Evolutionary conservation across 148 eudicot genomes (phyloP).

Genomic region (Rhododendron kiyosumense): DNA sequence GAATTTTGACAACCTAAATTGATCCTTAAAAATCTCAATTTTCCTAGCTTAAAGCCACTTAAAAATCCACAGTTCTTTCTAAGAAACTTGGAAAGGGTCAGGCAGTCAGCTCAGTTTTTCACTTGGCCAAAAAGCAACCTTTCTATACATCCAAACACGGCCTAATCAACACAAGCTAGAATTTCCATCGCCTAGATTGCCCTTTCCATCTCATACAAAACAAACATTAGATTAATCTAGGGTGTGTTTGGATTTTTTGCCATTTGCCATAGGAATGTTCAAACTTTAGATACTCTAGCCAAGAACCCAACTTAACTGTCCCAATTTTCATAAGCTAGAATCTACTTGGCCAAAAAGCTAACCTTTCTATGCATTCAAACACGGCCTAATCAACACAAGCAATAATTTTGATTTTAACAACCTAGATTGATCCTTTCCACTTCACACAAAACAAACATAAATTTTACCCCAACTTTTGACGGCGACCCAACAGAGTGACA

Average conservation of each 20-base stretch:
- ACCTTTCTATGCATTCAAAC: background rate
- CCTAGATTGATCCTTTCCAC: background rate
- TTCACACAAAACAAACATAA: no score
- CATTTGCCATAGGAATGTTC: background rate
- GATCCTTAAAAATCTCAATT: background rate
- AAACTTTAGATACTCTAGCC: background rate
- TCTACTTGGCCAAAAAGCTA: background rate
- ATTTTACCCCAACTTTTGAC: background rate
- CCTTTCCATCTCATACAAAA: background rate
- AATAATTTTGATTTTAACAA: background rate
- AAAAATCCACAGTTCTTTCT: no score
- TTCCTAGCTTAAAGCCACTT: no score
- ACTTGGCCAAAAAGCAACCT: no score
- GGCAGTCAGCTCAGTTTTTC: no score
- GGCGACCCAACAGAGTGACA: background rate
- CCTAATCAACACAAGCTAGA: background rate
- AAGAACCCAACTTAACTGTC: background rate
- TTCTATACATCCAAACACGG: background rate
- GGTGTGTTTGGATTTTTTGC: background rate
- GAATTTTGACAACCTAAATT: background rate
- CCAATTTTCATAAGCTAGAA: background rate
- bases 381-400: background rate
- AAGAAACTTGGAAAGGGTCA: no score
- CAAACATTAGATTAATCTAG: background rate
- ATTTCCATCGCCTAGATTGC: background rate